Evolutionary conservation across 2,329 filamentous ascomycete species (phyloP).

Genomic region (Ophiostoma tasmaniense): DNA sequence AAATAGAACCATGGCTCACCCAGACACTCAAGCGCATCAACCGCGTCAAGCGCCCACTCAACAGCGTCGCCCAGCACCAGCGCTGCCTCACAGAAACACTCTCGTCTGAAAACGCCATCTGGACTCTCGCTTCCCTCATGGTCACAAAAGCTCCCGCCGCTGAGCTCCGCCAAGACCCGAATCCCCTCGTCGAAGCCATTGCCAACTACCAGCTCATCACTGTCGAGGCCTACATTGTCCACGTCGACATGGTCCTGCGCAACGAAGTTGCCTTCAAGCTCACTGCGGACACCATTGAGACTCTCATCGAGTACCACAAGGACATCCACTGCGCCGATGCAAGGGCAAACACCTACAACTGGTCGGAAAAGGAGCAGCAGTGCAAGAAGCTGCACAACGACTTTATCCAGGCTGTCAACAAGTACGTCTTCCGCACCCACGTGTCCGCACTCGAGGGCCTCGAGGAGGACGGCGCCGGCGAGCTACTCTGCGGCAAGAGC

Average conservation of each 20-base stretch:
- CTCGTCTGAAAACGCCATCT: conserved; percentile 82
- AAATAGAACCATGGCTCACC: conserved; percentile 93
- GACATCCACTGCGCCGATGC: conserved; percentile 88
- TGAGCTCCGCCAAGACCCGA: conserved; percentile 71
- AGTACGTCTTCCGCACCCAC: conserved; percentile 86
- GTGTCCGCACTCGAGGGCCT: conserved; percentile 86
- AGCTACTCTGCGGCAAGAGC: conserved; percentile 82
- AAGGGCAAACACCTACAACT: conserved; percentile 81
- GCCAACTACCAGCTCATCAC: conserved; percentile 92
- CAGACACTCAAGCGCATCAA: conserved; percentile 95
- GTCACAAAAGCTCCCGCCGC: conserved; percentile 80
- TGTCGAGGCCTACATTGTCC: conserved; percentile 94
- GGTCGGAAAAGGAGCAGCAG: conserved; percentile 93
- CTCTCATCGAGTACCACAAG: conserved; percentile 91
- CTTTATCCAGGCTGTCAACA: conserved; percentile 93
- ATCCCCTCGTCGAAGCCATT: conserved; percentile 76
- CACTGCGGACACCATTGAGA: conserved; percentile 86
- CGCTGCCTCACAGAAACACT: conserved; percentile 91
- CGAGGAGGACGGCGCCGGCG: conserved; percentile 91
- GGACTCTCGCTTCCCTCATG: conserved; percentile 90
- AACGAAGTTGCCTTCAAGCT: conserved; percentile 98
- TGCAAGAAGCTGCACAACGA: conserved; percentile 96
- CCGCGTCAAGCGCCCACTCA: conserved; percentile 90
- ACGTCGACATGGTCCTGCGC: conserved; percentile 96
- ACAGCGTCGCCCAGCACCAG: conserved; percentile 92